phyloP scores from a whole-genome alignment of 2,329 filamentous ascomycete genomes.

The Diaporthe sp. region DNA sequence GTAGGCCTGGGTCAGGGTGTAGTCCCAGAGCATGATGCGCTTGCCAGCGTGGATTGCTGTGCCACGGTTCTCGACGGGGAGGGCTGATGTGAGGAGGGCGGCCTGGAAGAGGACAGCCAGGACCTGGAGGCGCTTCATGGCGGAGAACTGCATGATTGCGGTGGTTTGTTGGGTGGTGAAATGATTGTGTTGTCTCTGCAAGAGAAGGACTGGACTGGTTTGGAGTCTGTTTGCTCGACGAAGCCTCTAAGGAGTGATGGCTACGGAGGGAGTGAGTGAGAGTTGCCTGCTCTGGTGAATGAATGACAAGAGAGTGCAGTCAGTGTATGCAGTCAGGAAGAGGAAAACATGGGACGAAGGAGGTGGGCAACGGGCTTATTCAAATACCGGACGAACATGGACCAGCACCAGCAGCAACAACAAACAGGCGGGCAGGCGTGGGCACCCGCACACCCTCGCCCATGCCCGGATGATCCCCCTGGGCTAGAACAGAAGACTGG shows the following conservation, averaged over 20 bases:
- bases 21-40: constrained; percentile 59
- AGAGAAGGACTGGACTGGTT: constrained; percentile 22
- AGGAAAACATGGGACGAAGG: background rate
- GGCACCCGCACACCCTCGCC: background rate
- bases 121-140: constrained; percentile 34
- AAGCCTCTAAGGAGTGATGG: constrained; percentile 34
- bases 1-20: constrained; percentile 52
- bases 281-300: constrained; percentile 35
- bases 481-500: constrained; percentile 27
- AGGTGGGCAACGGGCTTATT: constrained; percentile 15
- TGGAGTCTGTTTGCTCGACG: constrained; percentile 11
- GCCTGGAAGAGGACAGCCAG: constrained; percentile 32
- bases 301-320: constrained; percentile 35
- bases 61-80: constrained; percentile 26
- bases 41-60: constrained; percentile 48
- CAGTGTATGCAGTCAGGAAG: constrained; percentile 3
- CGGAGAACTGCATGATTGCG: constrained; percentile 30
- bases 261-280: constrained; percentile 29
- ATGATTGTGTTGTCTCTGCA: constrained; percentile 20
- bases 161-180: background rate
- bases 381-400: constrained; percentile 33
- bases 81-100: constrained; percentile 26
- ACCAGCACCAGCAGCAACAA: constrained; percentile 16
- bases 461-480: background rate
- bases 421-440: constrained; percentile 5